A percentile compares a stretch with the other conserved stretches of the same genome.
Conservation (phyloP, 148 eudicot genomes). For the Heliosperma pusillum region DNA sequence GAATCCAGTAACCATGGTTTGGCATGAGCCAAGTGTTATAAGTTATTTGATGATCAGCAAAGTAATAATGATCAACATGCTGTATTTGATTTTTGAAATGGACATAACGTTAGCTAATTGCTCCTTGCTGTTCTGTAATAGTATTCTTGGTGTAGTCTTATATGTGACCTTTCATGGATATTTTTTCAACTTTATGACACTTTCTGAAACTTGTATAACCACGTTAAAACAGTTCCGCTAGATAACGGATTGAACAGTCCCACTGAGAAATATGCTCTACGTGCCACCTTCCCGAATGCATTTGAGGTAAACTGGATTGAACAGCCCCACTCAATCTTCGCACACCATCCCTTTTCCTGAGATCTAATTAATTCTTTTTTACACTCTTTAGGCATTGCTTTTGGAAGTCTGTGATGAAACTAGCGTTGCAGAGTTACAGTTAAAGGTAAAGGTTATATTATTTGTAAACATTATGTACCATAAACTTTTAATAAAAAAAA, state of each 20-base stretch:
- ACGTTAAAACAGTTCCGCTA: conserved; percentile 31
- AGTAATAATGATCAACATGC: neutral
- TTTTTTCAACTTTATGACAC: neutral
- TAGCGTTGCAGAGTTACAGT: conserved; percentile 73
- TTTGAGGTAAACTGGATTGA: conserved; percentile 47
- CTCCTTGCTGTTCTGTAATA: neutral
- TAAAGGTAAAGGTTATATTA: conserved; percentile 48
- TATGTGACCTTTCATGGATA: neutral
- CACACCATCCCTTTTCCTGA: neutral
- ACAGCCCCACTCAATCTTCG: neutral
- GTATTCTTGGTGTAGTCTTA: neutral
- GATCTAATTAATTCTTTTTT: conserved; percentile 2
- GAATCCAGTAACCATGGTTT: no score
- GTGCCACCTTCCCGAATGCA: conserved; percentile 59
- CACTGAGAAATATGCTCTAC: conserved; percentile 38
- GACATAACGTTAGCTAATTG: neutral
- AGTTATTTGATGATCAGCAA: neutral
- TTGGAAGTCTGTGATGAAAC: conserved; percentile 83
- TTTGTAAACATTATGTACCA: conserved; percentile 2
- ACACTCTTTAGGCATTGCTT: conserved; percentile 50
- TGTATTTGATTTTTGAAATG: neutral
- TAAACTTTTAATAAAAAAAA: neutral
- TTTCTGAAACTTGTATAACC: conserved; percentile 17
- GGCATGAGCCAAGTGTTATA: neutral
- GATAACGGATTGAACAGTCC: conserved; percentile 37